phyloP scores from a whole-genome alignment of 1,284 basidiomycete species.

The Ustilago trichophora region DNA sequence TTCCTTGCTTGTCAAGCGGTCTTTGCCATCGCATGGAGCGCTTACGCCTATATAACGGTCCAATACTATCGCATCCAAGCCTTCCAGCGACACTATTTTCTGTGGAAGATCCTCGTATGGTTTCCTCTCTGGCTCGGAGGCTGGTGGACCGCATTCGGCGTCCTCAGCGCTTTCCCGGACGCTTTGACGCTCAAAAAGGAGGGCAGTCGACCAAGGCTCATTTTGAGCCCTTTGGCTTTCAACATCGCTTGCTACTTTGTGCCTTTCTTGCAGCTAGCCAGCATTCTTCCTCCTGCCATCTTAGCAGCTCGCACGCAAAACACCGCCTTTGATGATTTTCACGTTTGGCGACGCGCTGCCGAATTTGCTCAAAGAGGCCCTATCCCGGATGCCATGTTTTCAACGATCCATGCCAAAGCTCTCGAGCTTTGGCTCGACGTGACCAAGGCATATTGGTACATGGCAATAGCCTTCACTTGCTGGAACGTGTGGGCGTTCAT shows the following conservation, averaged over 20 bases:
- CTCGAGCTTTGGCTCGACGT: slow-evolving; percentile 17
- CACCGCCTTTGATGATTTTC: background rate
- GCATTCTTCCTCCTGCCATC: slow-evolving; percentile 9
- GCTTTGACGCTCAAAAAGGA: slow-evolving; percentile 21
- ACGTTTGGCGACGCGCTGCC: slow-evolving; percentile 3
- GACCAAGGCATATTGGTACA: slow-evolving; percentile 23
- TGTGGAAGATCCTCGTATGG: slow-evolving; percentile 14
- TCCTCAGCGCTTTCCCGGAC: slow-evolving; percentile 33
- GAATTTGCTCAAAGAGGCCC: background rate
- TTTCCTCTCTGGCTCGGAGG: slow-evolving; percentile 22
- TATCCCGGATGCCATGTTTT: background rate
- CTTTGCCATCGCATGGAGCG: slow-evolving; percentile 17
- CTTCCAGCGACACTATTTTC: slow-evolving; percentile 7
- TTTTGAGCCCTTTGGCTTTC: slow-evolving; percentile 21
- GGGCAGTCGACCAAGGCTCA: slow-evolving; percentile 9
- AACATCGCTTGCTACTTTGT: slow-evolving; percentile 21
- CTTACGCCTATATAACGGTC: slow-evolving; percentile 6
- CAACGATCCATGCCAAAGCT: background rate
- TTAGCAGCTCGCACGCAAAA: background rate
- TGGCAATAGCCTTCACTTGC: slow-evolving; percentile 7
- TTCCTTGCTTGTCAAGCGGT: slow-evolving; percentile 12
- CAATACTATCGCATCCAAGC: slow-evolving; percentile 8
- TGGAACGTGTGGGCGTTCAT: slow-evolving; percentile 22
- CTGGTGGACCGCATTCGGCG: slow-evolving; percentile 25
- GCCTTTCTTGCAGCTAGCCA: slow-evolving; percentile 10